Evolutionary conservation across 2,329 filamentous ascomycete genomes (phyloP), one percentile per base, ranked within the genome.

Genomic region (Pseudocercospora eumusae): DNA sequence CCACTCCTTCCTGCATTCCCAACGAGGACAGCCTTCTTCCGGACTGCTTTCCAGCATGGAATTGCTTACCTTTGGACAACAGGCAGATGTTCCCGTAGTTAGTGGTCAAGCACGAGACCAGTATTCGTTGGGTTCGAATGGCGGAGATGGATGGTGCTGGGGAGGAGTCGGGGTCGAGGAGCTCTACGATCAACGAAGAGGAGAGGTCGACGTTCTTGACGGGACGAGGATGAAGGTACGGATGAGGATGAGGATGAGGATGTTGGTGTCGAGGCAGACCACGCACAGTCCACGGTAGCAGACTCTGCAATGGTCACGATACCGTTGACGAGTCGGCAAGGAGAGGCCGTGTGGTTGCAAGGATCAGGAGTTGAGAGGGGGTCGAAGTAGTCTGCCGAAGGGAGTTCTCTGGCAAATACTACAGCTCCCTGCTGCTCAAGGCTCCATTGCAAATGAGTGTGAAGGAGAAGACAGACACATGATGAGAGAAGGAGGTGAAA

Each of bases 161-260:
- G 64, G 52, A 20, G 64, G 63, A 59, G 54, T 58, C 45, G 61
- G 57, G 58, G 73, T 74, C 72, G 71, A 69, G 68, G 59, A 64
- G 72, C 75, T 75, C 75, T 75, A 70, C 73, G 74, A 68, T 75
- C 74, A 77, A 78, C 76, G 75, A 76, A 75, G 76, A 76, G 73
- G 73, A 75, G 72, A 74, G 71, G 68, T 70, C 70, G 71, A 74
- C 71, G 66, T 63, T 44, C 49, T 62, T 62, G 63, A 61, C 31
- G 49, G 52, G 52, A 21, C 27, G 31, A n/a, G 44, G 23, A 54
- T 21, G 56, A 59, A 60, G 33, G 44, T 54, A 42, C 45, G 44
- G 61, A n/a, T 23, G 56, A 50, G 61, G 56, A 40, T 28, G 54
- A 47, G 49, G 53, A 50, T 55, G 42, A 50, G 28, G 44, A 18